Evolutionary conservation across 2,329 filamentous ascomycete genomes (phyloP).

Genomic region (Fusarium annulatum): DNA sequence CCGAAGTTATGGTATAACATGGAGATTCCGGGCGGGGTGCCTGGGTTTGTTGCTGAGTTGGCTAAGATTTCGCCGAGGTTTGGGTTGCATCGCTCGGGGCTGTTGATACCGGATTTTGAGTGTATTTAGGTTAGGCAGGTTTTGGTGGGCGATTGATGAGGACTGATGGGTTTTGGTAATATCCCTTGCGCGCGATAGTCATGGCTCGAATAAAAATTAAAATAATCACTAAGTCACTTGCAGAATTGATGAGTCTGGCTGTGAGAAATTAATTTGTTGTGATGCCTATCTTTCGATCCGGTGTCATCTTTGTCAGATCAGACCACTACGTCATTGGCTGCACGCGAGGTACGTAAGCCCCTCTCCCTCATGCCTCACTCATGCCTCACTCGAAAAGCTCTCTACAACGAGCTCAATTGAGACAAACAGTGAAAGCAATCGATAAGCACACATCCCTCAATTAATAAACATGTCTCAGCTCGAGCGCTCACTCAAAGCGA

Average conservation of each 20-base stretch:
- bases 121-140: not conserved
- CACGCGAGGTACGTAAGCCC: rapidly evolving
- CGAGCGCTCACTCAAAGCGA: slow-evolving; percentile 15
- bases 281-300: not conserved
- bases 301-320: not conserved
- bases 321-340: not conserved
- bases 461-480: slow-evolving; percentile 4
- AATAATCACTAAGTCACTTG: rapidly evolving
- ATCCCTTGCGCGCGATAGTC: not conserved
- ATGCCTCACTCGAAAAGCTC: not conserved
- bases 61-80: not conserved
- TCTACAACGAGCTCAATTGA: no score
- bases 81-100: not conserved
- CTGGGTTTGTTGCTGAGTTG: slow-evolving; percentile 16
- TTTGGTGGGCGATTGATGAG: no score
- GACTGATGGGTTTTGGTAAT: not conserved
- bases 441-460: rapidly evolving
- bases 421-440: rapidly evolving
- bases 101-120: not conserved
- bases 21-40: slow-evolving; percentile 19
- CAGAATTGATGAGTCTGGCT: rapidly evolving
- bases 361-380: not conserved
- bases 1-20: not conserved
- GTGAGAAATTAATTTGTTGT: not conserved
- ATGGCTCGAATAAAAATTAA: not conserved